These are phyloP conservation scores for Hericium rajendrae DNA, from an alignment of 768 basidiomycete species.

Conservation along the genomic window DNA sequence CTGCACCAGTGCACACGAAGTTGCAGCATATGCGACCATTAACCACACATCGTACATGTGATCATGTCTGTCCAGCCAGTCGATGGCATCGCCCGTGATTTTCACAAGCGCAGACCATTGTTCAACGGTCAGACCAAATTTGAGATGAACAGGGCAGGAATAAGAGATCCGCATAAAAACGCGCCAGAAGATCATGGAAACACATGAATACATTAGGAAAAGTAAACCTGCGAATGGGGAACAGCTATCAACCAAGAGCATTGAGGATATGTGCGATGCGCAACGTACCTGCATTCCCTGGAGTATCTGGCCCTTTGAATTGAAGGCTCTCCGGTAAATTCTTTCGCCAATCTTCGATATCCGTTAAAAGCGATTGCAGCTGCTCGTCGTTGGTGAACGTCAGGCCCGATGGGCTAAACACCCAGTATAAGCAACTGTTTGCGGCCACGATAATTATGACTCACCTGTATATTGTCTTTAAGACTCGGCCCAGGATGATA, in stretches of 20 bases:
- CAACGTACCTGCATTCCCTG: slow-evolving; percentile 55
- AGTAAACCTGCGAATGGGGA: slow-evolving; percentile 52
- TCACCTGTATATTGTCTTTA: slow-evolving; percentile 92
- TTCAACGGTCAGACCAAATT: slow-evolving; percentile 72
- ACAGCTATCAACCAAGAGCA: neutral
- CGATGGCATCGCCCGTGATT: slow-evolving; percentile 72
- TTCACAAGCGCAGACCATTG: slow-evolving; percentile 68
- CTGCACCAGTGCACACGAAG: slow-evolving; percentile 86
- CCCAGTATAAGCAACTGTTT: neutral
- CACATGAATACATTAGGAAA: slow-evolving; percentile 79
- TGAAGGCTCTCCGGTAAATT: slow-evolving; percentile 69
- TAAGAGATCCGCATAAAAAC: slow-evolving; percentile 98
- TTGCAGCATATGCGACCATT: slow-evolving; percentile 78
- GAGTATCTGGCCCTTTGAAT: slow-evolving; percentile 63
- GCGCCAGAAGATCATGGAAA: slow-evolving; percentile 96
- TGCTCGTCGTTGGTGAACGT: slow-evolving; percentile 77
- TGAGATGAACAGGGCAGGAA: slow-evolving; percentile 81
- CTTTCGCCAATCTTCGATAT: slow-evolving; percentile 70
- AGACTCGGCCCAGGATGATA: slow-evolving; percentile 81
- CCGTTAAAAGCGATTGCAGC: slow-evolving; percentile 50
- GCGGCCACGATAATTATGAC: neutral
- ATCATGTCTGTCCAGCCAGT: slow-evolving; percentile 84
- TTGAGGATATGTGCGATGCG: neutral
- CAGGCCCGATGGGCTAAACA: slow-evolving; percentile 72
- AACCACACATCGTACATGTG: slow-evolving; percentile 80